These are phyloP conservation scores for Colletotrichum sp. DNA, from an alignment of 2,329 filamentous ascomycete species.

Conservation along the genomic window DNA sequence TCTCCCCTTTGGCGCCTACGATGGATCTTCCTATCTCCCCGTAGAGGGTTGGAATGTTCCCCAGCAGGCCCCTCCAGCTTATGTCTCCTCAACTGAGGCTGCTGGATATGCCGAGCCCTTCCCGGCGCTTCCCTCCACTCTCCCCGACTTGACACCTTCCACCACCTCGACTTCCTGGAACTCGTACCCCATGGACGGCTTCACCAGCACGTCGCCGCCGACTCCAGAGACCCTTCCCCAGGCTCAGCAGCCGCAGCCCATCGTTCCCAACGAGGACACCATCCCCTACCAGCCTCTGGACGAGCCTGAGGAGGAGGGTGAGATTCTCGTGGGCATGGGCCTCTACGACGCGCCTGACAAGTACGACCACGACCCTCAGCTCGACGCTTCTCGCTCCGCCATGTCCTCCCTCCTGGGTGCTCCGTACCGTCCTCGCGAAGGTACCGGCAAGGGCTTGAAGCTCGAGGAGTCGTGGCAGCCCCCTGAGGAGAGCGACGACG, in stretches of 20 bases:
- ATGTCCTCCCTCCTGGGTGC: constrained; percentile 61
- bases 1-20: constrained; percentile 46
- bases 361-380: constrained; percentile 49
- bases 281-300: constrained; percentile 56
- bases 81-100: constrained; percentile 29
- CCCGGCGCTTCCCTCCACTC: constrained; percentile 25
- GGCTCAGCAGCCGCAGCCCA: constrained; percentile 52
- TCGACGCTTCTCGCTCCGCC: constrained; percentile 60
- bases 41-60: constrained; percentile 41
- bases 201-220: constrained; percentile 58
- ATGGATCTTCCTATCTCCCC: constrained; percentile 44
- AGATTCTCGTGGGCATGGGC: constrained; percentile 82
- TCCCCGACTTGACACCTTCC: constrained; percentile 22
- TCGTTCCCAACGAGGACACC: constrained; percentile 52
- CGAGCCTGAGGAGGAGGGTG: constrained; percentile 63
- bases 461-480: constrained; percentile 82
- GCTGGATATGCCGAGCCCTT: constrained; percentile 35
- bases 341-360: constrained; percentile 77
- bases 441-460: constrained; percentile 76
- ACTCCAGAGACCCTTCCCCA: constrained; percentile 65
- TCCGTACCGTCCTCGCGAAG: constrained; percentile 47
- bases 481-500: constrained; percentile 56
- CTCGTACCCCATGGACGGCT: constrained; percentile 48
- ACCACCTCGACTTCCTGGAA: constrained; percentile 44
- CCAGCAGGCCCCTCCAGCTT: constrained; percentile 33